Evolutionary conservation across 2,329 filamentous ascomycete species (phyloP), one percentile per base, ranked within the genome.

Genomic region (Pezicula neosporulosa): DNA sequence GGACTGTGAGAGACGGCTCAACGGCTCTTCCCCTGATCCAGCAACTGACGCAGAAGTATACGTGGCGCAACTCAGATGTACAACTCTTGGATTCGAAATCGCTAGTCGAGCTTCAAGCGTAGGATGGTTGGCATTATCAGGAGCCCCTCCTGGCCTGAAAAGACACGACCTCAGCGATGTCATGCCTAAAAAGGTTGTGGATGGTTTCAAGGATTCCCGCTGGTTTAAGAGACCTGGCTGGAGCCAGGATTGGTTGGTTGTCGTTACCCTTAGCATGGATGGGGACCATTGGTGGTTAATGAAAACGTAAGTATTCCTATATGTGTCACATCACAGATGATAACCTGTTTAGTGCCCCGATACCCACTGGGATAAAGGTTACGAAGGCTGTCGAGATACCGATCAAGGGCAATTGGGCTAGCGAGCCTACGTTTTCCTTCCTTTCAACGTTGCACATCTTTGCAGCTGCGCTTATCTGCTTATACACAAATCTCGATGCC

Each of bases 201-300:
- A 44, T 28, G 21, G 19, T 13, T 28, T 44, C 42, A 28, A 16
- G 27, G 19, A 44, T 12, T 27, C 21, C 4, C 42, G 42, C 21
- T 88, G 91, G 72, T 85, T 95, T 56, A 82, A 78, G 61, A 85
- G 84, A 60, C 74, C 75, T 52, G 83, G 81, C n/a, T 96, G 92
- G 89, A 77, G 77, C 9, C 66, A 78, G 13, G 74, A 80, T 48
- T 96, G 90, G 89, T 82, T 85, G 56, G 72, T 95, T 37, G 84
- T 85, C 57, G 78, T 87, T 43, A 83, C 83, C 48, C 77, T 90
- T 65, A 85, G 86, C 64, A 76, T 88, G 63, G 77, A 78, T 62
- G 89, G 89, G 48, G 89, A 94, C 64, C 79, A 78, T 55, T 96
- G 89, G 89, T 92, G 86, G 83, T 72, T 92, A 53, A 74, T 90